Base-by-base conservation (phyloP, 2,329 filamentous ascomycete genomes). In the Talaromyces sp. region DNA sequence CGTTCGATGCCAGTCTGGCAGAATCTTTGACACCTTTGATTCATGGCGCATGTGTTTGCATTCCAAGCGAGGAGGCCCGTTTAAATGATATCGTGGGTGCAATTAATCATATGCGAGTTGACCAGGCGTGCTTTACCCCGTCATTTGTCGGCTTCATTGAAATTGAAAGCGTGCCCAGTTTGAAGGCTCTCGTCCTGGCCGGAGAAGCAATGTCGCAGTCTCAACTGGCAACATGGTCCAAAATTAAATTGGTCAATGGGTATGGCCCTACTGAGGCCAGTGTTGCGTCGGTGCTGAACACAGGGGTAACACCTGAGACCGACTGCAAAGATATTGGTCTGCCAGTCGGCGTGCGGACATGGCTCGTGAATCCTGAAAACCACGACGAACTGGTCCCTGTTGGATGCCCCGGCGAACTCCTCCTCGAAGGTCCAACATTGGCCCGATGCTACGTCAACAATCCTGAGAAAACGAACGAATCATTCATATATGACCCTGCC, bases 361-460 rank as follows among this genome's bases (percentile, higher is more conserved):
- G 75, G 75, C 57, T 77, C 41, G 73, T 75, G 7, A 65, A 75
- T 54, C 67, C 71, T 13, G 57, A 70, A 30, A 66, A 76, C 52
- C 72, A 74, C 52, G 60, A 75, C 42, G 59, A 62, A 27, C 65
- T 77, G 22, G 66, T 74, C n/a, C 74, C 78, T 2, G 66, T 80
- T 42, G 71, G 71, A 20, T 68, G 67, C 33, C 67, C 64, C 13
- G 72, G 72, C 47, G 72, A 75, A 60, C 52, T 75, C 44, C 51
- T 74, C 13, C 57, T 75, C 5, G 72, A 75, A 54, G 72, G 72
- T 0, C 83, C 83, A 1, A 78, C 83, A n/a, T 81, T 88, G 2
- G 84, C 83, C 9, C 74, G 82, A 30, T 84, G 84, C 22, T 88
- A 88, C 54, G 70, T 86, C 19, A 80, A 80, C 46, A 81, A 86